A percentile compares a stretch with the other conserved stretches of the same genome.
Conservation (phyloP, 2,329 filamentous ascomycete genomes). For the Cladophialophora yegresii region DNA sequence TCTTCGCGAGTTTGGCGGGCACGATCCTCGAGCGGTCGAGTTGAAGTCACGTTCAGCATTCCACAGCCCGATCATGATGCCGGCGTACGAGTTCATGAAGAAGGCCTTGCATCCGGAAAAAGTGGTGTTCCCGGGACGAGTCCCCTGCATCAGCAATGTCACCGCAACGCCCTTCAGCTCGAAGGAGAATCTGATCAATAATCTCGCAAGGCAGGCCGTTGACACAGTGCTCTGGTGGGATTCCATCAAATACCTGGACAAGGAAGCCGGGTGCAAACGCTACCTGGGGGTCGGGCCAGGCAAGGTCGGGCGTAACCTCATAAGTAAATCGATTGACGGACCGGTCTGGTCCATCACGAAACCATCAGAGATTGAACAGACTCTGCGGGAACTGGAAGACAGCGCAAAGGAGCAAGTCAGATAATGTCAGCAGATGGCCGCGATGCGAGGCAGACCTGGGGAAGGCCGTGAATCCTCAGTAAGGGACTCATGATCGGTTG, state of each 20-base stretch:
- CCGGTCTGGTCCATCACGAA: conserved; percentile 91
- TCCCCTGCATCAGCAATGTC: conserved; percentile 85
- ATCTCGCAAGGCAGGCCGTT: conserved; percentile 78
- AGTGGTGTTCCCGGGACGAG: conserved; percentile 71
- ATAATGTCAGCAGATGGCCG: not conserved
- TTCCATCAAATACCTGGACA: conserved; percentile 84
- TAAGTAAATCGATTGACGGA: conserved; percentile 91
- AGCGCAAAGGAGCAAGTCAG: conserved; percentile 26
- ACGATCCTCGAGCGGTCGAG: conserved; percentile 84
- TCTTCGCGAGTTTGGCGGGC: conserved; percentile 82
- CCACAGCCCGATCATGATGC: conserved; percentile 78
- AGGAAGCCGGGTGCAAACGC: conserved; percentile 74
- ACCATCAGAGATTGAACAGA: conserved; percentile 67
- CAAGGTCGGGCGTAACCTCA: conserved; percentile 88
- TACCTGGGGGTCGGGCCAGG: conserved; percentile 94
- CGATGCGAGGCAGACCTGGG: not conserved
- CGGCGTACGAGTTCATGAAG: conserved; percentile 74
- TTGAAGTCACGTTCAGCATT: conserved; percentile 58
- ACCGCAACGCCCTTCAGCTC: conserved; percentile 74
- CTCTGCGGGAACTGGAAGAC: conserved; percentile 33
- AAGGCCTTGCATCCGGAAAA: conserved; percentile 63
- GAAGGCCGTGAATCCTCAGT: not conserved
- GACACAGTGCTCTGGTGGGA: conserved; percentile 96
- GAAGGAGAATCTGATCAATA: conserved; percentile 72
- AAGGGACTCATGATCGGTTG: not conserved